Conservation (phyloP, 2,329 filamentous ascomycete species). For the Ophiostoma sp. region DNA sequence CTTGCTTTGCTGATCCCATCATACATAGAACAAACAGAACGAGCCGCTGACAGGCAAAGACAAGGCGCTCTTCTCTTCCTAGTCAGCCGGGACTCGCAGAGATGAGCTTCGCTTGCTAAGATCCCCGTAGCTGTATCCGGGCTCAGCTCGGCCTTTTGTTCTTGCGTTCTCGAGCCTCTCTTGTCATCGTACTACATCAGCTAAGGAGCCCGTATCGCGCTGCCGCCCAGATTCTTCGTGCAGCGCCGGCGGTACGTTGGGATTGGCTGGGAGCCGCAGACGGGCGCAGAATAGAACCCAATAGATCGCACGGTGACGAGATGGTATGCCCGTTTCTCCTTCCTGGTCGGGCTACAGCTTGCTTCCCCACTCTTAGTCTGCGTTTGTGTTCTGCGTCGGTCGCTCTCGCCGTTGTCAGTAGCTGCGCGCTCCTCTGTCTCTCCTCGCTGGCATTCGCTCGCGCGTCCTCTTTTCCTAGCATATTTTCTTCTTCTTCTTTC, state of each 20-base stretch:
- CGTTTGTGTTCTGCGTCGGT: background rate
- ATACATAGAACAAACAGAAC: no score
- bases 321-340: background rate
- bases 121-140: background rate
- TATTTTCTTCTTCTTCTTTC: no score
- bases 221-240: background rate
- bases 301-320: background rate
- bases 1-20: background rate
- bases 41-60: background rate
- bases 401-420: background rate
- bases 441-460: background rate
- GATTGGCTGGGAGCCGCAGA: background rate
- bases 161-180: background rate
- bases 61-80: background rate
- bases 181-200: background rate
- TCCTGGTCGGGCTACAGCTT: background rate
- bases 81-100: background rate
- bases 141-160: background rate
- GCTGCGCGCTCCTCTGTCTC: no score
- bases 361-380: background rate
- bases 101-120: background rate
- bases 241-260: background rate
- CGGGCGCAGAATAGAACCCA: conserved; percentile 10
- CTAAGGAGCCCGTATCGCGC: no score
- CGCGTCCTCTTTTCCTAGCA: background rate